Evolutionary conservation across 768 basidiomycete genomes (phyloP).

Genomic region (Leccinum imitatum): DNA sequence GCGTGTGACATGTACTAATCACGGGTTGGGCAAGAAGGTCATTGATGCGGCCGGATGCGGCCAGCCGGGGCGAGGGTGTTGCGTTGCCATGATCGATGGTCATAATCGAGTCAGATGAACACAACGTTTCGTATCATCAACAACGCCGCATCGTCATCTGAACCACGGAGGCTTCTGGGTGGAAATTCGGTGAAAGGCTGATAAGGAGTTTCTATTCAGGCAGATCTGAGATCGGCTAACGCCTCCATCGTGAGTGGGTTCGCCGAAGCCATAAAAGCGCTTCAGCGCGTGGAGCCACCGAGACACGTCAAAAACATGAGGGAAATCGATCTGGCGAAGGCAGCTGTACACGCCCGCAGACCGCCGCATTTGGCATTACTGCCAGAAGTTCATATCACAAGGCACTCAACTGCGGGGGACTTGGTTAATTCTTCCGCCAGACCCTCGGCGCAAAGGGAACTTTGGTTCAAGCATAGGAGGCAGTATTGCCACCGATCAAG

Average conservation of each 20-base stretch:
- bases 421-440: conserved; percentile 4
- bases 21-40: conserved; percentile 4
- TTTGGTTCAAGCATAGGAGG: conserved; percentile 11
- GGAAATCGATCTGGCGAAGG: conserved; percentile 15
- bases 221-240: conserved; percentile 27
- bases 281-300: conserved; percentile 14
- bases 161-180: conserved; percentile 6
- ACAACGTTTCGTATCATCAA: conserved; percentile 6
- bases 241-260: conserved; percentile 19
- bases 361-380: conserved; percentile 15
- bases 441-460: conserved; percentile 12
- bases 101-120: conserved; percentile 26
- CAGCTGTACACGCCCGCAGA: conserved; percentile 10
- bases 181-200: conserved; percentile 29
- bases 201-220: conserved; percentile 23
- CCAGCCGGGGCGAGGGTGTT: conserved; percentile 5
- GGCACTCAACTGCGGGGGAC: conserved; percentile 3
- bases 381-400: neutral
- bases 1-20: neutral
- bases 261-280: conserved; percentile 19
- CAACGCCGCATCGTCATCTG: conserved; percentile 1
- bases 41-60: conserved; percentile 14
- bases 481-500: conserved; percentile 27
- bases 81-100: conserved; percentile 19
- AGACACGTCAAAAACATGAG: conserved; percentile 31